These are phyloP conservation scores for Stagonosporopsis cucurbitacearum DNA, from an alignment of 2,329 filamentous ascomycete genomes.

Conservation along the genomic window DNA sequence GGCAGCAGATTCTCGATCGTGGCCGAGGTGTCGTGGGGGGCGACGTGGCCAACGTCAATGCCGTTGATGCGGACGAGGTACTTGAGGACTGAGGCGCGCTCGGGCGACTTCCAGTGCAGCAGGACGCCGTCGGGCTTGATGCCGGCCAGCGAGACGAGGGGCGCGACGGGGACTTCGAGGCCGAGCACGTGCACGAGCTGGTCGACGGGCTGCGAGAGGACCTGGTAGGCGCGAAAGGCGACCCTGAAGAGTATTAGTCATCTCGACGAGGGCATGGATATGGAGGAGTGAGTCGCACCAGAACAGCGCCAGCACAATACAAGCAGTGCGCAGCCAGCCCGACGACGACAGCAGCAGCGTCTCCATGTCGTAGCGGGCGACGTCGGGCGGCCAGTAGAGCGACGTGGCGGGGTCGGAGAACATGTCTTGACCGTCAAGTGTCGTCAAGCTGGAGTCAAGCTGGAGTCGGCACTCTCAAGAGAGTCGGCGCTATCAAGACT, in stretches of 20 bases:
- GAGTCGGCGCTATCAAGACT: too few species aligned
- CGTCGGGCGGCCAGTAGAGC: conserved; percentile 44
- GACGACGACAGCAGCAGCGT: conserved; percentile 43
- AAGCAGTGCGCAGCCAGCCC: conserved; percentile 46
- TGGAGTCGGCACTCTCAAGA: too few species aligned
- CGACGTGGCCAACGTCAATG: conserved; percentile 86
- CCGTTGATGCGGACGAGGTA: conserved; percentile 95
- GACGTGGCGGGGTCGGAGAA: conserved; percentile 41
- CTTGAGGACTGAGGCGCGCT: conserved; percentile 74
- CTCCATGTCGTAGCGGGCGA: conserved; percentile 47
- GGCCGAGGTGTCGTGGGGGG: conserved; percentile 81
- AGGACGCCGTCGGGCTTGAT: conserved; percentile 88
- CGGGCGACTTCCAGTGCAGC: conserved; percentile 83
- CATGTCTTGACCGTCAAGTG: too few species aligned
- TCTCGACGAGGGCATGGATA: too few species aligned
- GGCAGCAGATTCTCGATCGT: conserved; percentile 88
- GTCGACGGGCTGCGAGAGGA: conserved; percentile 87
- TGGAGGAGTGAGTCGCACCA: conserved; percentile 28
- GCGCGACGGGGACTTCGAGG: conserved; percentile 89
- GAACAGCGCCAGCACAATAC: conserved; percentile 45
- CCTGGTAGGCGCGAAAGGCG: conserved; percentile 83
- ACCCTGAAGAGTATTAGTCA: conserved; percentile 63
- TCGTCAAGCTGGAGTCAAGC: too few species aligned
- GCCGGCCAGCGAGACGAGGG: conserved; percentile 87
- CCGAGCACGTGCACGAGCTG: conserved; percentile 90